Base-by-base conservation (phyloP, 805 yeast genomes). In the Kodamaea neixiangensis region DNA sequence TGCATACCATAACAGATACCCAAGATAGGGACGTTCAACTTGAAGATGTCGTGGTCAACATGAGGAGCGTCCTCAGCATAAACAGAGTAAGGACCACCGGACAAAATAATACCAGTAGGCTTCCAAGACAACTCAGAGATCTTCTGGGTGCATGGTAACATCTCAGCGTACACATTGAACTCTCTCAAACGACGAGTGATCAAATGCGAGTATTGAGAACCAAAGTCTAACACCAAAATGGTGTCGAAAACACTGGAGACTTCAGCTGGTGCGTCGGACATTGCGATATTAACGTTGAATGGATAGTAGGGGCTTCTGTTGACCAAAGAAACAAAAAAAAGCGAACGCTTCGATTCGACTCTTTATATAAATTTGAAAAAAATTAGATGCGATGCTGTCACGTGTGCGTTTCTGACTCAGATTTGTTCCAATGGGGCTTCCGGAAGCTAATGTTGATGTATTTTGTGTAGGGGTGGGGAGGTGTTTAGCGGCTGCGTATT, bases 1-100 rank as follows among this genome's bases (percentile, higher is more conserved):
- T 94, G 99, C 93, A 94, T 88, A 73, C 99, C 99, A 75, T 94
- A 94, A 77, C 99, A 94, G 70, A 94, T 94, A 66, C 99, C 99
- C 59, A 94, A 78, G 64, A 94, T 87, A 57, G 99, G 99, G 34
- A 94, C 99, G 54, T 82, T 81, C 62, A 94, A 82, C 61, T 93
- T 82, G 77, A 94, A 94, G 54, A 94, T 84, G 50, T 82, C 97
- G 59, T 85, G 94, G 76, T 94, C 99, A 52, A 93, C 99, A 72
- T 94, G 99, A 41, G 99, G 99, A 54, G 97, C 91, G 62, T 86
- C 98, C 51, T 83, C 86, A 52, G 87, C 97, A 68, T 93, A 94
- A 46, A 94, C 99, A 10, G 98, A 91, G 85, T 89, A 94, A 48
- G 99, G 99, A 58, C 97, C 94, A 57, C 99, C 99, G 44, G 97